phyloP scores from a whole-genome alignment of 176 grass and related monocot genomes.

The barley (Hordeum vulgare) region DNA sequence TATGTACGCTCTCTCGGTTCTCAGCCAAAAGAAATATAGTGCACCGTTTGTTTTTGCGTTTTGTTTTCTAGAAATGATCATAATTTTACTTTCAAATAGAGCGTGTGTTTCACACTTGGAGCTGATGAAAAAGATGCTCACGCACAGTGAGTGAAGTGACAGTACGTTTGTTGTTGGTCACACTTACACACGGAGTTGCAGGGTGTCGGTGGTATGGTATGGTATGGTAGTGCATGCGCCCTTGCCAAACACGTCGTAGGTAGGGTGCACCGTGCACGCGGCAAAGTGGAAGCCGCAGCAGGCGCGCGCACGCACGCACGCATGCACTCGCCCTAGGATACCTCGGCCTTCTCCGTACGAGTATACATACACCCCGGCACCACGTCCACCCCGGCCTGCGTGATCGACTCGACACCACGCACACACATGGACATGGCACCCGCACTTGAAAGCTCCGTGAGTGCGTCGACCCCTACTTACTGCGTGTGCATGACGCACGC shows the following conservation, averaged over 20 bases:
- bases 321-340: not conserved
- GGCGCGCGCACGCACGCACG: not conserved
- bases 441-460: not conserved
- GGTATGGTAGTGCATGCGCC: not conserved
- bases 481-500: slow-evolving; percentile 10
- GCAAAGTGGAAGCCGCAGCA: not conserved
- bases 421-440: no score
- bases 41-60: not conserved
- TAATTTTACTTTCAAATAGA: not conserved
- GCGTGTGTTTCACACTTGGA: not conserved
- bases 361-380: no score
- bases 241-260: not conserved
- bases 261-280: not conserved
- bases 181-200: not conserved
- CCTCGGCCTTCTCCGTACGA: not conserved
- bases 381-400: not conserved
- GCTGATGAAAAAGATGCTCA: not conserved
- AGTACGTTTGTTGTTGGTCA: not conserved
- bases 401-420: not conserved
- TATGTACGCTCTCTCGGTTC: not conserved
- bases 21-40: not conserved
- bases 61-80: no score
- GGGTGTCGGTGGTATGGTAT: not conserved
- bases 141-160: not conserved
- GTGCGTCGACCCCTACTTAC: not conserved